These are phyloP conservation scores for Fraxinus baroniana DNA, from an alignment of 305 asterid genomes.

Conservation along the genomic window DNA sequence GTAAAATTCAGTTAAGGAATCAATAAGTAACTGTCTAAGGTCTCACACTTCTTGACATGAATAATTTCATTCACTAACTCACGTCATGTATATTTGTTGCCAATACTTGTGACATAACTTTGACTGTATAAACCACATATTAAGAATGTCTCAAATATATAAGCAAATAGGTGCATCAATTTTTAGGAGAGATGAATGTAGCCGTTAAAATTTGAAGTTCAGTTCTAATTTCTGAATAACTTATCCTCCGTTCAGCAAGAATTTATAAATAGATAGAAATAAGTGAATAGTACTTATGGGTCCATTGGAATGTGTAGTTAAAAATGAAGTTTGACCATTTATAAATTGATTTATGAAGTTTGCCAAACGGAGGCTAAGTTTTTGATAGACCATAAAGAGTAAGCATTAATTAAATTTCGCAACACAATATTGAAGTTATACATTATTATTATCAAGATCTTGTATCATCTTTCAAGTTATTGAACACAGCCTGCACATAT, in stretches of 20 bases:
- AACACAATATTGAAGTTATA: not conserved
- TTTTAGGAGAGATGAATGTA: not conserved
- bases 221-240: not conserved
- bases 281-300: no score
- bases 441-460: not conserved
- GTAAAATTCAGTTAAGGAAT: not conserved
- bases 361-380: not conserved
- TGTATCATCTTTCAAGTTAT: not conserved
- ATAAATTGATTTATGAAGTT: not conserved
- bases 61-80: conserved; percentile 4
- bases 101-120: not conserved
- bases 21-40: not conserved
- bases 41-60: conserved; percentile 4
- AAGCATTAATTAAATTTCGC: not conserved
- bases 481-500: not conserved
- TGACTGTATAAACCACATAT: not conserved
- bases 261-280: not conserved
- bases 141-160: not conserved
- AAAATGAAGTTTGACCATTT: not conserved
- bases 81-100: not conserved
- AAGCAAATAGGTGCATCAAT: not conserved
- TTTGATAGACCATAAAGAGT: not conserved
- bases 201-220: not conserved
- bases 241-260: not conserved
- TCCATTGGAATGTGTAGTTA: not conserved